These are phyloP conservation scores for Firmiana major DNA, from an alignment of 345 rosid genomes.

Conservation along the genomic window DNA sequence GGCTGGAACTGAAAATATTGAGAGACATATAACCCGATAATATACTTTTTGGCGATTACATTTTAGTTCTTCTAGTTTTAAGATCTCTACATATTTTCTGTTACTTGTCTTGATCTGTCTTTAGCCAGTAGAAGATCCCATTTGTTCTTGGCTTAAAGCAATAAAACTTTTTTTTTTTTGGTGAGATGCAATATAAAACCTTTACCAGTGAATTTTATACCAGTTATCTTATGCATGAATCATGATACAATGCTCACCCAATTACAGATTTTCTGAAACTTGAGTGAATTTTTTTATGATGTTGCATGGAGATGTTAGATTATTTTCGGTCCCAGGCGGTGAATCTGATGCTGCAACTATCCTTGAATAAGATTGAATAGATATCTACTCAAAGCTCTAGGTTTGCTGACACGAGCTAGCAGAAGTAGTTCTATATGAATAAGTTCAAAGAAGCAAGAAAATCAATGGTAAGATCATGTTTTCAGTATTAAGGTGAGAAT, in stretches of 20 bases:
- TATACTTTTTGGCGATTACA: neutral
- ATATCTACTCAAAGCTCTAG: too few relatives aligned
- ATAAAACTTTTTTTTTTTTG: constrained; percentile 22
- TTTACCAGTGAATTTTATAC: constrained; percentile 6
- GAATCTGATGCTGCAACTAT: too few relatives aligned
- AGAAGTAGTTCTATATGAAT: too few relatives aligned
- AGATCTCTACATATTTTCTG: constrained; percentile 9
- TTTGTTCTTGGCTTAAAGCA: constrained; percentile 25
- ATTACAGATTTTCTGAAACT: neutral
- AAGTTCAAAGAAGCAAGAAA: too few relatives aligned
- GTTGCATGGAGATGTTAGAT: too few relatives aligned
- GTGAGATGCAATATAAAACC: too few relatives aligned
- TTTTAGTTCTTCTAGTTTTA: constrained; percentile 2
- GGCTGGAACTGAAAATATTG: constrained; percentile 15
- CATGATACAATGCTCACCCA: neutral
- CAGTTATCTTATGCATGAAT: neutral
- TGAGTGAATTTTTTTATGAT: neutral
- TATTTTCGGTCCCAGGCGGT: too few relatives aligned
- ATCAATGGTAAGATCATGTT: too few relatives aligned
- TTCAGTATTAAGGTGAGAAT: too few relatives aligned
- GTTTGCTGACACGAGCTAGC: too few relatives aligned
- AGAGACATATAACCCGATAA: neutral
- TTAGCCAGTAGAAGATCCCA: constrained; percentile 15
- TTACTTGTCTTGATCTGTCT: constrained; percentile 1
- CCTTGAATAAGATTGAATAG: too few relatives aligned